Evolutionary conservation across 1,139 yeast genomes (phyloP).

Genomic region (Sugiyamaella neomexicana): DNA sequence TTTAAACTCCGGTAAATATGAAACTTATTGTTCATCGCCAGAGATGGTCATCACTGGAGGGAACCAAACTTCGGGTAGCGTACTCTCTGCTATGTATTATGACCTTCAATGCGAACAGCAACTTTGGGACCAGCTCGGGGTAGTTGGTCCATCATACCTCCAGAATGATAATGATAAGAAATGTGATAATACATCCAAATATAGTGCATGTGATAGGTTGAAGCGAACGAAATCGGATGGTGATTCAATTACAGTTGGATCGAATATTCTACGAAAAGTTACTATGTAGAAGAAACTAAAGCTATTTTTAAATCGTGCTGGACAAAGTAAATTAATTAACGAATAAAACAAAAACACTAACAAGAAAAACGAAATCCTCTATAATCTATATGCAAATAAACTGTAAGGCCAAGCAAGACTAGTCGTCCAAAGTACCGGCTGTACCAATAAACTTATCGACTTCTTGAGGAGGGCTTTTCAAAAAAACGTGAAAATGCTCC

Average conservation of each 20-base stretch:
- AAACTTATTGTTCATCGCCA: constrained; percentile 1
- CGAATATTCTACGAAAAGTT: not conserved
- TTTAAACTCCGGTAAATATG: constrained; percentile 1
- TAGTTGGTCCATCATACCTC: constrained; percentile 1
- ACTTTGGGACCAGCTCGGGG: constrained; percentile 1
- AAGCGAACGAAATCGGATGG: constrained; percentile 1
- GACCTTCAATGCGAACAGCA: constrained; percentile 6
- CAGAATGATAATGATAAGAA: not conserved
- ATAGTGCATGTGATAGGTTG: not conserved
- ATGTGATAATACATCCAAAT: not conserved
- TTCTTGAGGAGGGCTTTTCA: constrained; percentile 32
- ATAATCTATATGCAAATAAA: not conserved
- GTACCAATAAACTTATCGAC: constrained; percentile 31
- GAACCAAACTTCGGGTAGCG: constrained; percentile 7
- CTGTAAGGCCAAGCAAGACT: not conserved
- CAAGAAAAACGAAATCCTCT: not conserved
- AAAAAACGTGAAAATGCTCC: constrained; percentile 45
- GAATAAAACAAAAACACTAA: not conserved
- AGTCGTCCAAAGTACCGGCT: constrained; percentile 21
- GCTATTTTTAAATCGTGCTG: too few relatives aligned
- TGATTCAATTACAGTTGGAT: not conserved
- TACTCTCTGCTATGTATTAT: constrained; percentile 11
- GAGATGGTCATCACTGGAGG: not conserved
- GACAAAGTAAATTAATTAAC: not conserved
- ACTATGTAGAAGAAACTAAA: not conserved